phyloP scores from a whole-genome alignment of 1,284 basidiomycete genomes.

The Trametes pubescens region DNA sequence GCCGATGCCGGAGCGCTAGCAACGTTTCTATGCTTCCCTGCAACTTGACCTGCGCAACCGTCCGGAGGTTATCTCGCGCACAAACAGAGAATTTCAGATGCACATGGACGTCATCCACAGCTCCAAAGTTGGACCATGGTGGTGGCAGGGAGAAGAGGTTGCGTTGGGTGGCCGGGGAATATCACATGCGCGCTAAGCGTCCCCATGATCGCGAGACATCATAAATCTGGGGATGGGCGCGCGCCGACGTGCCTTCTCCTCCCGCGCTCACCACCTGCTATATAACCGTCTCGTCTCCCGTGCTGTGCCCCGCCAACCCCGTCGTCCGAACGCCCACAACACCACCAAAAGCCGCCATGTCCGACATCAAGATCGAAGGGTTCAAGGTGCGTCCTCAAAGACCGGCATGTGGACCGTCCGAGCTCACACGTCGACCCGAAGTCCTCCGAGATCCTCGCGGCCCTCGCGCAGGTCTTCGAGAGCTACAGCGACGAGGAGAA shows the following conservation, averaged over 20 bases:
- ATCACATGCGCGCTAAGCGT: conserved; percentile 24
- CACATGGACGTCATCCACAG: background rate
- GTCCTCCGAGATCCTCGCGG: conserved; percentile 76
- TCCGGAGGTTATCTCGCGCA: no score
- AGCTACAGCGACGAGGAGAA: conserved; percentile 78
- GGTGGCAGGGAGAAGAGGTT: background rate
- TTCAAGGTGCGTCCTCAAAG: conserved; percentile 43
- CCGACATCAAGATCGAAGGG: conserved; percentile 47
- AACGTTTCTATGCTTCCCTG: no score
- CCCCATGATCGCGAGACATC: conserved; percentile 24
- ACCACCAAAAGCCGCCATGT: conserved; percentile 39
- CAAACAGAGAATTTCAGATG: background rate
- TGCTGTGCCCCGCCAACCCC: background rate
- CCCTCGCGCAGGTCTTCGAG: conserved; percentile 70
- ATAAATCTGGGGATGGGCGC: conserved; percentile 20
- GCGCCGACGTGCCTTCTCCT: conserved; percentile 14
- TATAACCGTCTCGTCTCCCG: conserved; percentile 13
- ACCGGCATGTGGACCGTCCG: background rate
- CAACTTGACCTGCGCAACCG: no score
- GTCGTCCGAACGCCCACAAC: conserved; percentile 7
- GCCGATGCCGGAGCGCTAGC: no score
- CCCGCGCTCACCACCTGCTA: conserved; percentile 17
- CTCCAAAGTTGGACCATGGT: background rate
- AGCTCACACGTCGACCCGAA: conserved; percentile 39
- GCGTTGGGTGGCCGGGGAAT: conserved; percentile 12